phyloP scores from a whole-genome alignment of 2,329 filamentous ascomycete species.

The Amylocarpus encephaloides region DNA sequence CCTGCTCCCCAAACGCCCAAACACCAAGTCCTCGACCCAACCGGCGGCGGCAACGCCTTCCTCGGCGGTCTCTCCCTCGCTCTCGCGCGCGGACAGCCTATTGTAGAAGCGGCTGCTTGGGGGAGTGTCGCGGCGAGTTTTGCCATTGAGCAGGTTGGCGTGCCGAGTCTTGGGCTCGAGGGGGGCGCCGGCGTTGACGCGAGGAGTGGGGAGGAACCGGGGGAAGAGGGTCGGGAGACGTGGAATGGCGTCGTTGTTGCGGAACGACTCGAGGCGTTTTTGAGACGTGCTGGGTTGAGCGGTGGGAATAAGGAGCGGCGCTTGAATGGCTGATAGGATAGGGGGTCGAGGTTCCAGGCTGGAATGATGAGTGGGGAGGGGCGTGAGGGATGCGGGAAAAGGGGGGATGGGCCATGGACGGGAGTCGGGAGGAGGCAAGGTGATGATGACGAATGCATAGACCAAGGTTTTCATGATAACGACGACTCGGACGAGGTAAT shows the following conservation, averaged over 20 bases:
- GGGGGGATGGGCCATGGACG: not conserved
- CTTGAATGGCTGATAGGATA: no score
- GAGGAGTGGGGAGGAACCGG: not conserved
- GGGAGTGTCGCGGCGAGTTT: conserved; percentile 82
- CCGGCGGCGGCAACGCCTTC: conserved; percentile 90
- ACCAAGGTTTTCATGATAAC: no score
- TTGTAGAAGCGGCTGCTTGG: conserved; percentile 69
- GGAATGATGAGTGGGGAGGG: not conserved
- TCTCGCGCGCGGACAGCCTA: conserved; percentile 50
- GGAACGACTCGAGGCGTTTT: conserved; percentile 46
- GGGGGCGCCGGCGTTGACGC: conserved; percentile 6
- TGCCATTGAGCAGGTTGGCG: conserved; percentile 88
- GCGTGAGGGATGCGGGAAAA: not conserved
- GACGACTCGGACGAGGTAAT: no score
- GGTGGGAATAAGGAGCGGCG: not conserved
- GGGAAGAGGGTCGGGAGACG: conserved; percentile 41
- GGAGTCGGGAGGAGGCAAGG: no score
- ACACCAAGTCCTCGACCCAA: conserved; percentile 74
- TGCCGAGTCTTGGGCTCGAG: conserved; percentile 52
- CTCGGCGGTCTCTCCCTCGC: conserved; percentile 56
- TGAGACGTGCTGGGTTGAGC: conserved; percentile 7
- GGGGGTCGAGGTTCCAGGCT: no score
- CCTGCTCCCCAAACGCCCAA: not conserved
- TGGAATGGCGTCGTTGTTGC: conserved; percentile 56
- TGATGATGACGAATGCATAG: no score